Percentiles rank a stretch among this genome's conserved stretches.
Evolutionary conservation across 441 rosid species (phyloP).

Genomic region (Corymbia calophylla): DNA sequence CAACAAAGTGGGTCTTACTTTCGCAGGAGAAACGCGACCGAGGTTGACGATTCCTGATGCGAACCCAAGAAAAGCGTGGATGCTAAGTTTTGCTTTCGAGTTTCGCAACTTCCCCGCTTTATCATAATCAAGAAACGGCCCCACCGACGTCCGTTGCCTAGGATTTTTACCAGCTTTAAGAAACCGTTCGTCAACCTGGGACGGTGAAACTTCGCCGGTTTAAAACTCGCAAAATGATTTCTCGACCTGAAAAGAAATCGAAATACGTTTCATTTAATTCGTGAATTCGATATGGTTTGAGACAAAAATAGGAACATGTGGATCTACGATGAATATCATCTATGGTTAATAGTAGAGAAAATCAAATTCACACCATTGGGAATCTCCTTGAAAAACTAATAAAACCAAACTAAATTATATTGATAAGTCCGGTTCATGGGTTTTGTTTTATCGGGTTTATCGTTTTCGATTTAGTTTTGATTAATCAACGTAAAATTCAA

Average conservation of each 20-base stretch:
- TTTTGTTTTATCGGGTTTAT: background rate
- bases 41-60: background rate
- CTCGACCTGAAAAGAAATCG: background rate
- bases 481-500: background rate
- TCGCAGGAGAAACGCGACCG: background rate
- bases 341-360: background rate
- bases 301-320: background rate
- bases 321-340: background rate
- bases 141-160: background rate
- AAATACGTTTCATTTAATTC: background rate
- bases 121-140: background rate
- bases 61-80: background rate
- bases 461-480: background rate
- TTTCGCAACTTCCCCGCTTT: background rate
- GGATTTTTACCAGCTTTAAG: background rate
- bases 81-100: background rate
- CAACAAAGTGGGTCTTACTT: background rate
- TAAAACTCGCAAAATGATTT: background rate
- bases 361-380: rapidly evolving
- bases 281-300: background rate
- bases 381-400: background rate
- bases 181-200: background rate
- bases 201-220: background rate
- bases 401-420: no score
- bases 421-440: background rate